Evolutionary conservation across 2,329 filamentous ascomycete genomes (phyloP).

Genomic region (Penicillium sclerotigenum): DNA sequence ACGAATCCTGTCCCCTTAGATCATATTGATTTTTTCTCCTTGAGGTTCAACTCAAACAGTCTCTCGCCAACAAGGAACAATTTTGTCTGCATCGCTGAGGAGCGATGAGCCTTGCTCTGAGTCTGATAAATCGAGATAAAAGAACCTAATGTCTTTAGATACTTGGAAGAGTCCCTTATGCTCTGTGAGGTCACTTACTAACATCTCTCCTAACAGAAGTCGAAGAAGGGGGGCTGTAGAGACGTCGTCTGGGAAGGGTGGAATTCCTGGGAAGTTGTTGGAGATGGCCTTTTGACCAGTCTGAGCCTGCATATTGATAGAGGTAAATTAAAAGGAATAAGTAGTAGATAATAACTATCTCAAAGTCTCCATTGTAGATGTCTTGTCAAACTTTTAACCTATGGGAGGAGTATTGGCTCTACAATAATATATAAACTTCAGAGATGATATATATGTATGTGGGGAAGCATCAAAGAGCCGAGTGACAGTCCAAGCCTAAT

Average conservation of each 20-base stretch:
- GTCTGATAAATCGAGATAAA: conserved; percentile 52
- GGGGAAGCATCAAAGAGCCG: conserved; percentile 20
- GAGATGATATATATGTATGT: conserved; percentile 15
- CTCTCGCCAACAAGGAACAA: conserved; percentile 48
- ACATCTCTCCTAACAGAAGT: conserved; percentile 41
- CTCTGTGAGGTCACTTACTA: conserved; percentile 36
- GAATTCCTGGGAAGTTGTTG: conserved; percentile 27
- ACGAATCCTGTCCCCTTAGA: conserved; percentile 49
- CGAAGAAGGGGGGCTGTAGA: conserved; percentile 45
- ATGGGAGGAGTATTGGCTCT: too few species aligned
- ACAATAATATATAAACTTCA: not conserved
- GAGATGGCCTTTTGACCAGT: not conserved
- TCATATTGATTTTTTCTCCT: conserved; percentile 57
- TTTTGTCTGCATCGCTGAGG: conserved; percentile 42
- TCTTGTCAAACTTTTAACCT: not conserved
- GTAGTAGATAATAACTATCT: not conserved
- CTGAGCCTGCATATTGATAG: conserved; percentile 4
- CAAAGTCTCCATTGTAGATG: too few species aligned
- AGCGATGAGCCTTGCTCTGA: conserved; percentile 39
- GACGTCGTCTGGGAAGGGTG: conserved; percentile 45
- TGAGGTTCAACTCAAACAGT: conserved; percentile 49
- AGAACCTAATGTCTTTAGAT: conserved; percentile 55
- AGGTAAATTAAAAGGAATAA: not conserved
- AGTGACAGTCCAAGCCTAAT: conserved; percentile 5
- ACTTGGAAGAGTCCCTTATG: conserved; percentile 36